phyloP scores from a whole-genome alignment of 129 eudicot species.

The Escallonia herrerae region DNA sequence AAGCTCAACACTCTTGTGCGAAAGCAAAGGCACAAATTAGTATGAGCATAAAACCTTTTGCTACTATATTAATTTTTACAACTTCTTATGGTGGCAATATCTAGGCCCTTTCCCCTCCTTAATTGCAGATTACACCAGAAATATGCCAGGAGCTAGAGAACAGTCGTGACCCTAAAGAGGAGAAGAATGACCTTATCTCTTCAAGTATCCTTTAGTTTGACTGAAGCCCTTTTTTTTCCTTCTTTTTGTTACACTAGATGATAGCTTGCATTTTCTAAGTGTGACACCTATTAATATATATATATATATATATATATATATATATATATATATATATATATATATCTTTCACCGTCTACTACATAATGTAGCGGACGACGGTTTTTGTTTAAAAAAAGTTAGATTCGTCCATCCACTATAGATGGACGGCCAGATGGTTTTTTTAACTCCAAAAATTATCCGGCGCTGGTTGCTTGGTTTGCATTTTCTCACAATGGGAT shows the following conservation, averaged over 20 bases:
- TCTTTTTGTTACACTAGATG: neutral
- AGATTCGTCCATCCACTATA: too few relatives aligned
- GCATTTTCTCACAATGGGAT: too few relatives aligned
- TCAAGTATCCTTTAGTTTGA: conserved; percentile 62
- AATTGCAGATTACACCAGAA: conserved; percentile 83
- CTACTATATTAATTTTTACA: neutral
- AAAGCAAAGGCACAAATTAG: conserved; percentile 74
- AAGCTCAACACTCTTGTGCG: conserved; percentile 50
- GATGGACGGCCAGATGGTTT: too few relatives aligned
- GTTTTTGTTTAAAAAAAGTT: too few relatives aligned
- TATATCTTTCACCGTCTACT: too few relatives aligned
- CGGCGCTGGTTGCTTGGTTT: too few relatives aligned
- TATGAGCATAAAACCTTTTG: conserved; percentile 18
- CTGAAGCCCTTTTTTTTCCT: neutral
- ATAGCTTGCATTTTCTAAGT: too few relatives aligned
- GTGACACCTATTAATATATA: too few relatives aligned
- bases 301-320: too few relatives aligned
- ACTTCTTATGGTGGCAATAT: neutral
- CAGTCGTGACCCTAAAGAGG: conserved; percentile 91
- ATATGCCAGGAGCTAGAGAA: conserved; percentile 69
- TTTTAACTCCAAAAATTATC: too few relatives aligned
- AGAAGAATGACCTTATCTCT: conserved; percentile 74
- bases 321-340: too few relatives aligned
- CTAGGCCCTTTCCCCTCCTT: neutral
- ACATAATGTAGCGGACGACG: too few relatives aligned